Evolutionary conservation across 306 rosid genomes (phyloP), one percentile per base, ranked within the genome.

Genomic region (Gillenia trifoliata): DNA sequence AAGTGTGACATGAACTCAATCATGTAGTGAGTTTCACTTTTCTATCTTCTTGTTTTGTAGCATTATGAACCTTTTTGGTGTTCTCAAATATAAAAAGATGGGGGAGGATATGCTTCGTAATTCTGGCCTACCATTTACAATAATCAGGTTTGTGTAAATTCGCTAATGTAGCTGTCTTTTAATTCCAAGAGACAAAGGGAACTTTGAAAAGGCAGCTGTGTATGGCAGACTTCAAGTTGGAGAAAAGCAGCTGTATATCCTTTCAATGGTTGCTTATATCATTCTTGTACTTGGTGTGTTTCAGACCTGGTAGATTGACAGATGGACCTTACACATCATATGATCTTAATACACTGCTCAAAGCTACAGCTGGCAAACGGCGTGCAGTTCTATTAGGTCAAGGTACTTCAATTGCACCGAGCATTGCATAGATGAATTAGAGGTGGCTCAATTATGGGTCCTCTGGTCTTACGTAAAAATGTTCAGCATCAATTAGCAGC

Each of bases 281-380:
- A 29, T 40, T 29, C 26, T 31, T 41, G 43, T 45, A 8, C 45
- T 40, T 3, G 30, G 75, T 88, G 76, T 38, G 55, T 77, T 63
- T 50, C 81, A 91, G 98, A 79, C 45, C 98, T 59, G 98, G 98
- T 78, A 89, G 97, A 80, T 87, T 93, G 88, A 93, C 98, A 4
- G 97, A 93, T 82, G 98, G 98, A 64, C 98, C 98, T 49, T 93
- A 93, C 87, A 93, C 98, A 64, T 91, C 97, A 1, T 93, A 93
- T 80, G 98, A 93, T 91, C 90, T 93, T 60, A 93, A 93, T 76
- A 93, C 97, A 67, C 77, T 93, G 73, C 94, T 91, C 77, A 78
- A 91, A 87, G 94, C 97, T 72, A 93, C 98, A n/a, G 96, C 97
- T 23, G 98, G 98, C 22, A 78, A 88, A 84, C 86, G 98, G 16